Evolutionary conservation across 495 filamentous ascomycete species (phyloP), one percentile per base, ranked within the genome.

Genomic region (Clavariopsis aquatica): DNA sequence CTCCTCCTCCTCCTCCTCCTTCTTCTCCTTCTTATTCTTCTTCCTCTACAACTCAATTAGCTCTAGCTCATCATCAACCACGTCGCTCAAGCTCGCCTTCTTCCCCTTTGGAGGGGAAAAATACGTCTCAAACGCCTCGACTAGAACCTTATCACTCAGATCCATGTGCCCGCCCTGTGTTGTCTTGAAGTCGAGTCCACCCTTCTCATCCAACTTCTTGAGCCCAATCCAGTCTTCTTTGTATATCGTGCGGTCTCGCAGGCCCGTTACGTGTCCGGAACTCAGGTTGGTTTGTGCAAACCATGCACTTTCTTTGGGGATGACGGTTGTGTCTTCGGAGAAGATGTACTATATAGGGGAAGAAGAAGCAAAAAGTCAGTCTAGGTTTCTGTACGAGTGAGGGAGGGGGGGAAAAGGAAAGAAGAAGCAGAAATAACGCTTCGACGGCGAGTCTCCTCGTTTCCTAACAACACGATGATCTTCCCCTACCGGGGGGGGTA

Each of bases 221-320:
- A 99, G 76, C 1, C 94, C 94, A 22, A 99, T 68, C 94, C 94
- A 99, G 78, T 99, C 94, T 78, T 97, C 90, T 70, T 82, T 83
- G 73, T 96, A 98, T 28, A 97, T 74, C 57, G 74, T 77, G 60
- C 90, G 78, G n/a, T 95, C 82, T 59, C 84, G 78, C 75, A 99
- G 75, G 45, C 79, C 79, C 31, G 83, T 91, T 24, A 87, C 80
- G 65, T 84, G 81, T 3, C 80, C 82, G 60, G 64, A 80, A 15
- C 84, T 89, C 36, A 77, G 78, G 77, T 96, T 91, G 10, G 57
- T 62, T 71, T 97, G 92, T 12, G 85, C 86, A 77, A 98, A 99
- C 86, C 92, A 96, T 23, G 86, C 83, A 45, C 88, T 91, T 83
- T 96, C 89, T 81, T 92, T 94, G 38, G 95, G 95, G 58, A 97